These are phyloP conservation scores for Elaphomyces granulatus DNA, from an alignment of 495 filamentous ascomycete species.

Conservation along the genomic window DNA sequence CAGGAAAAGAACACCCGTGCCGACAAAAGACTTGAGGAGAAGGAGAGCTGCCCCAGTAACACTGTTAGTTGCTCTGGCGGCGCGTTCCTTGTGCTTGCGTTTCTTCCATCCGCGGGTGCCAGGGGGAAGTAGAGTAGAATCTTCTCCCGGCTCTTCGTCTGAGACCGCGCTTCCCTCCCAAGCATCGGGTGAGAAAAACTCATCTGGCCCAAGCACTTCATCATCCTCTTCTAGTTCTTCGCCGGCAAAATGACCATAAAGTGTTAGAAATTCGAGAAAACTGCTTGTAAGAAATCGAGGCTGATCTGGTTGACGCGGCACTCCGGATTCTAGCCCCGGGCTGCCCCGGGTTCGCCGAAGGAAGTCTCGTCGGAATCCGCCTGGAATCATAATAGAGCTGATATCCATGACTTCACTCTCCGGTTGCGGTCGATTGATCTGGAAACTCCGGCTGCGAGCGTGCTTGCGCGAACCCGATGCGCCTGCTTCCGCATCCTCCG, in stretches of 20 bases:
- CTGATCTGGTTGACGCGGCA: conserved; percentile 26
- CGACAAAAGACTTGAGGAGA: conserved; percentile 91
- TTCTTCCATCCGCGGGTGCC: conserved; percentile 45
- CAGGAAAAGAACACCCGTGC: conserved; percentile 92
- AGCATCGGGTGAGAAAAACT: conserved; percentile 64
- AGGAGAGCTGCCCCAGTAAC: conserved; percentile 63
- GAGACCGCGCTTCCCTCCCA: conserved; percentile 28
- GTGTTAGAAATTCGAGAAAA: conserved; percentile 86
- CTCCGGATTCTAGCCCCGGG: conserved; percentile 26
- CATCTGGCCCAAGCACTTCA: conserved; percentile 66
- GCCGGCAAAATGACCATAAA: conserved; percentile 95
- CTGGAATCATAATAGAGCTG: conserved; percentile 74
- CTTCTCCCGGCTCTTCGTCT: conserved; percentile 65
- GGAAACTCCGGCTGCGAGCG: conserved; percentile 69
- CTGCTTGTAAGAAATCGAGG: conserved; percentile 68
- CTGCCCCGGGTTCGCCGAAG: conserved; percentile 53
- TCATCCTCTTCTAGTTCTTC: conserved; percentile 94
- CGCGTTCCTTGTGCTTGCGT: conserved; percentile 55
- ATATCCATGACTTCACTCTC: conserved; percentile 72
- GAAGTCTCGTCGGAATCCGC: conserved; percentile 84
- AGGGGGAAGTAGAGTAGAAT: conserved; percentile 63
- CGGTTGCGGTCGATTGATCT: conserved; percentile 55
- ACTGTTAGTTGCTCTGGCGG: conserved; percentile 53
- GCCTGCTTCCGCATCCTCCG: conserved; percentile 57
- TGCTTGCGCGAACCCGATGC: conserved; percentile 32